phyloP scores from a whole-genome alignment of 2,329 filamentous ascomycete species.

The Fusarium agapanthi region DNA sequence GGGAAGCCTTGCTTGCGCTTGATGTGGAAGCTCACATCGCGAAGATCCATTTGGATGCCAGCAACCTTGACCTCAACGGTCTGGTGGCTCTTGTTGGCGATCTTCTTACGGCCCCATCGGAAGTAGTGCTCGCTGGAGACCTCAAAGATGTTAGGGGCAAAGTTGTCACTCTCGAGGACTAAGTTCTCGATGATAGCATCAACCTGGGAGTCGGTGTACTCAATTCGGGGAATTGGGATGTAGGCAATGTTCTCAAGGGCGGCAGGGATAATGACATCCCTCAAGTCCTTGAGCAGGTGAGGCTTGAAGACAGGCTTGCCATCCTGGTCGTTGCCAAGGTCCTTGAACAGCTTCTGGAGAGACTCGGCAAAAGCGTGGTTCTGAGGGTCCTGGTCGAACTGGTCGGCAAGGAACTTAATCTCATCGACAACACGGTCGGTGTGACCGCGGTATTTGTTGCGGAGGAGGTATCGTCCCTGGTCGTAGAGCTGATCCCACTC shows the following conservation, averaged over 20 bases:
- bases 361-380: conserved; percentile 83
- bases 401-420: conserved; percentile 85
- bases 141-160: conserved; percentile 92
- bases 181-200: conserved; percentile 95
- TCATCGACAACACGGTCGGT: conserved; percentile 89
- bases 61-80: conserved; percentile 83
- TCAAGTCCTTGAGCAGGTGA: conserved; percentile 88
- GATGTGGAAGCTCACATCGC: conserved; percentile 92
- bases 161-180: conserved; percentile 94
- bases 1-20: conserved; percentile 96
- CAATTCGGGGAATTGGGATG: conserved; percentile 91
- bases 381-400: conserved; percentile 88
- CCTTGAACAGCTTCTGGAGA: conserved; percentile 82
- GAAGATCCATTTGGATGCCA: conserved; percentile 91
- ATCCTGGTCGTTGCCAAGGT: conserved; percentile 86
- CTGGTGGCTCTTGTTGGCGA: conserved; percentile 83
- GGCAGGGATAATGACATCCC: conserved; percentile 83
- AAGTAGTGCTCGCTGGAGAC: conserved; percentile 93
- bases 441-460: conserved; percentile 86
- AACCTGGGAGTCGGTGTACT: conserved; percentile 84
- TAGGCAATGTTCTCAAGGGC: conserved; percentile 88
- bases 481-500: conserved; percentile 90
- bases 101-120: conserved; percentile 91
- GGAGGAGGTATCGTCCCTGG: conserved; percentile 83
- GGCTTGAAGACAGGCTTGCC: conserved; percentile 93